Evolutionary conservation across 2,329 filamentous ascomycete genomes (phyloP).

Genomic region (Diaporthe ilicicola): DNA sequence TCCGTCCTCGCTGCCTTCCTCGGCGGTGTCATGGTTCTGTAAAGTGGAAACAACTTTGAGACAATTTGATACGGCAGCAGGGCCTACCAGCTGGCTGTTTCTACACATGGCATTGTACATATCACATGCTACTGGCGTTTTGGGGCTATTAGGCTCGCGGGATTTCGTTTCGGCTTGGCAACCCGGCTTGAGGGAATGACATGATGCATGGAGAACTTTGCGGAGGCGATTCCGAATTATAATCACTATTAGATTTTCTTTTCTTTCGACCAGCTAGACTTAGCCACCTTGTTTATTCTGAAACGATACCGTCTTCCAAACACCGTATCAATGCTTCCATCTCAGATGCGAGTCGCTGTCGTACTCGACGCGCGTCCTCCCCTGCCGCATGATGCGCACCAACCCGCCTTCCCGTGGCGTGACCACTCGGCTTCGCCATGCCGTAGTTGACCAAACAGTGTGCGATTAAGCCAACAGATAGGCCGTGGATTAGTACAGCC

Average conservation of each 20-base stretch:
- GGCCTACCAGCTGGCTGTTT: not conserved
- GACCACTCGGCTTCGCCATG: no score
- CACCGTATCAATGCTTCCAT: no score
- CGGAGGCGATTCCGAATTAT: not conserved
- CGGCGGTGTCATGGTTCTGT: constrained; percentile 29
- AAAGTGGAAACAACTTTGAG: not conserved
- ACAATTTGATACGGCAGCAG: no score
- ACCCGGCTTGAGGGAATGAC: not conserved
- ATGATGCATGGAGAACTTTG: not conserved
- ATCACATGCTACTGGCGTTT: constrained; percentile 22
- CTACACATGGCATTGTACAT: not conserved
- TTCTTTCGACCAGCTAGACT: constrained; percentile 15
- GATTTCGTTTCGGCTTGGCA: constrained; percentile 2
- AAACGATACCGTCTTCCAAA: not conserved
- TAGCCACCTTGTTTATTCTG: not conserved
- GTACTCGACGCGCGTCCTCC: no score
- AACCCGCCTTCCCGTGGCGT: no score
- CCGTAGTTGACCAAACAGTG: no score
- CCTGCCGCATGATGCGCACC: no score
- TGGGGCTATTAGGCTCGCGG: not conserved
- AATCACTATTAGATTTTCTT: no score
- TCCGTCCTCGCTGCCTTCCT: constrained; percentile 31
- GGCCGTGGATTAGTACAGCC: no score
- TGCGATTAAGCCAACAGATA: no score
- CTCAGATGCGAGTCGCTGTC: no score